Evolutionary conservation across 768 basidiomycete genomes (phyloP).

Genomic region (Rhodocollybia butyracea): DNA sequence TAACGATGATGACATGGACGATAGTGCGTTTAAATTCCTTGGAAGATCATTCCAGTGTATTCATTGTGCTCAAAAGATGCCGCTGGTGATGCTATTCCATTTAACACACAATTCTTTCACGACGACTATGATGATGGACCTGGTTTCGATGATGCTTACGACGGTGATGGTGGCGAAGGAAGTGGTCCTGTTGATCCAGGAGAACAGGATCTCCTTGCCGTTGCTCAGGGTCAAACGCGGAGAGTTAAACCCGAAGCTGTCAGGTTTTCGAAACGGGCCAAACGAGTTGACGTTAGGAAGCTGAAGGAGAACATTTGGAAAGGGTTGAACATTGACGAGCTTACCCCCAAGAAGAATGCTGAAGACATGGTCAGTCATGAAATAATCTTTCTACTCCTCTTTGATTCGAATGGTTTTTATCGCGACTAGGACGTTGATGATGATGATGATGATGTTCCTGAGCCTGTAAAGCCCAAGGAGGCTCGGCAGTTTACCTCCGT

Average conservation of each 20-base stretch:
- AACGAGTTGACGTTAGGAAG: constrained; percentile 93
- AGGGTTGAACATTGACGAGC: constrained; percentile 74
- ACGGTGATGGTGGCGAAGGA: constrained; percentile 40
- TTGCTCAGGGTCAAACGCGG: constrained; percentile 70
- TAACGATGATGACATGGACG: constrained; percentile 53
- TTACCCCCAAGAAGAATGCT: constrained; percentile 39
- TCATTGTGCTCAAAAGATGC: constrained; percentile 21
- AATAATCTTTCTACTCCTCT: not conserved
- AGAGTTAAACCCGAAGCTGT: constrained; percentile 85
- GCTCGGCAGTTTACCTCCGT: constrained; percentile 75
- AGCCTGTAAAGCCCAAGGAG: constrained; percentile 61
- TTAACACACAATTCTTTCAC: constrained; percentile 96
- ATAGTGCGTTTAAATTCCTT: constrained; percentile 41
- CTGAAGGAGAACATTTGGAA: constrained; percentile 99
- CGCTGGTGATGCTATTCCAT: constrained; percentile 65
- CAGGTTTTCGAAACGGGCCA: constrained; percentile 93
- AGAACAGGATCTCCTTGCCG: constrained; percentile 87
- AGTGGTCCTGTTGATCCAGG: constrained; percentile 51
- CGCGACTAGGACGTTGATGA: constrained; percentile 65
- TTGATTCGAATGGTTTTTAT: not conserved
- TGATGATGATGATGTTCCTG: constrained; percentile 35
- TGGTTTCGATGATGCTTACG: constrained; percentile 34
- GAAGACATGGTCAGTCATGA: constrained; percentile 49
- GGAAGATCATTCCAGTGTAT: not conserved
- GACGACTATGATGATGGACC: constrained; percentile 66